A percentile compares a stretch with the other conserved stretches of the same genome.
These are phyloP conservation scores for Russula earlei DNA, from an alignment of 768 basidiomycete species.

Conservation along the genomic window DNA sequence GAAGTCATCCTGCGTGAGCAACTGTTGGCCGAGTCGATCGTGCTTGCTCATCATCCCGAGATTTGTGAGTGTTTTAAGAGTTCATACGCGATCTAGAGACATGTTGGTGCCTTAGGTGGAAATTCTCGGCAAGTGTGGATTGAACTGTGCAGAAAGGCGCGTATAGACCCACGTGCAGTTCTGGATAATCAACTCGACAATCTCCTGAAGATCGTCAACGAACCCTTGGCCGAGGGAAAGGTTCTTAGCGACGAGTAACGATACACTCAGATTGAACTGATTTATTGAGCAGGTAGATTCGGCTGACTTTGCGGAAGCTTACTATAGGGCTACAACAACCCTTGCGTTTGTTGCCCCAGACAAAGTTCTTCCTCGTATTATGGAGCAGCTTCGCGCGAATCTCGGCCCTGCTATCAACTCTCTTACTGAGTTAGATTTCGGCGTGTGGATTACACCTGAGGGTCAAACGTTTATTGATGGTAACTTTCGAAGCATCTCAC, in stretches of 20 bases:
- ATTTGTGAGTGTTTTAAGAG: constrained; percentile 39
- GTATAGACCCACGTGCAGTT: constrained; percentile 56
- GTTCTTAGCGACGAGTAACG: constrained; percentile 26
- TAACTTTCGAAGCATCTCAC: constrained; percentile 22
- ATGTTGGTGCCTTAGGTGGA: constrained; percentile 28
- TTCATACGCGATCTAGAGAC: not conserved
- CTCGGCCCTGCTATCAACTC: constrained; percentile 52
- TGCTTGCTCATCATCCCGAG: constrained; percentile 65
- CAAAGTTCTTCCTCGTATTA: constrained; percentile 54
- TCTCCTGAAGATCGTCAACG: constrained; percentile 29
- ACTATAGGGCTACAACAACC: constrained; percentile 65
- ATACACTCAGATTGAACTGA: not conserved
- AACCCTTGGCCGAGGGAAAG: constrained; percentile 7
- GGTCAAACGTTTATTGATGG: constrained; percentile 79
- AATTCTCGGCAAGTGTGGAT: constrained; percentile 63
- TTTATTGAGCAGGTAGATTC: not conserved
- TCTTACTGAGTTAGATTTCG: constrained; percentile 65
- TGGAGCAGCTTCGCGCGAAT: constrained; percentile 56
- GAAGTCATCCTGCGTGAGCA: constrained; percentile 35
- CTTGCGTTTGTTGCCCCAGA: constrained; percentile 73
- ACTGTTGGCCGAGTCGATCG: constrained; percentile 44
- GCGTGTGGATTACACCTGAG: constrained; percentile 78
- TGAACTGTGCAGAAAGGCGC: constrained; percentile 63
- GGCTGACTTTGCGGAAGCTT: constrained; percentile 39
- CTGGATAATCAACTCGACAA: constrained; percentile 41